phyloP scores from a whole-genome alignment of 2,329 filamentous ascomycete genomes.

The Sodiomyces alkalinus region DNA sequence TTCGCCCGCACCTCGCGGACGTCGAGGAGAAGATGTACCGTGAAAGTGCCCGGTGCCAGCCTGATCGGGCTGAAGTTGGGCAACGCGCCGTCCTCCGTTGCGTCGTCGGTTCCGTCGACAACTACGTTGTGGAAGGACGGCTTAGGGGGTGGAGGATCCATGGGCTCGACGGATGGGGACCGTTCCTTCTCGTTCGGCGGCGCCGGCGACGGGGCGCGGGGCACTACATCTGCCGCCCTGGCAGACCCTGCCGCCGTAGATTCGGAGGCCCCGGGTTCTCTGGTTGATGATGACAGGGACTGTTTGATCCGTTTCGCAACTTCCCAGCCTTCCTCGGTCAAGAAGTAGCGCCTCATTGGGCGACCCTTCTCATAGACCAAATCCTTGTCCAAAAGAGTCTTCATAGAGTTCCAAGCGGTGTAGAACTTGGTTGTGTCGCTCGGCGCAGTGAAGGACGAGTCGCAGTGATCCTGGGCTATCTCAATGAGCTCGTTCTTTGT shows the following conservation, averaged over 20 bases:
- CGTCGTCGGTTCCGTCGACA: constrained; percentile 18
- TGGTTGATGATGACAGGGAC: too few species aligned
- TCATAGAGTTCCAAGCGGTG: constrained; percentile 75
- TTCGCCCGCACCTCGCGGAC: constrained; percentile 59
- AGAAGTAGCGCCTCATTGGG: constrained; percentile 49
- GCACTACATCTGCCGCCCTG: too few species aligned
- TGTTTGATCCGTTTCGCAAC: constrained; percentile 50
- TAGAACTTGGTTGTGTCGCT: constrained; percentile 54
- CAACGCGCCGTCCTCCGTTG: constrained; percentile 14
- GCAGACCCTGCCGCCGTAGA: constrained; percentile 18
- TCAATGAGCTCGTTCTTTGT: constrained; percentile 55
- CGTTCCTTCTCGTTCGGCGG: background rate
- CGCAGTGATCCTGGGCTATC: constrained; percentile 54
- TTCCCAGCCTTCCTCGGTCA: constrained; percentile 69
- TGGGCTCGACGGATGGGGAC: constrained; percentile 2
- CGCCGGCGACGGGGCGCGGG: too few species aligned
- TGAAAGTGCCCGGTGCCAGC: constrained; percentile 51
- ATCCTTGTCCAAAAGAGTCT: constrained; percentile 57
- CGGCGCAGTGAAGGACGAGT: constrained; percentile 56
- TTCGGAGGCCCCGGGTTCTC: too few species aligned
- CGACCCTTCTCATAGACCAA: constrained; percentile 57
- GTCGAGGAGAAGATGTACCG: constrained; percentile 59
- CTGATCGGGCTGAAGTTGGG: constrained; percentile 42
- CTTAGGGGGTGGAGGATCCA: constrained; percentile 10
- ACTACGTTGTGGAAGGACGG: constrained; percentile 22